Percentiles rank a stretch among this genome's conserved stretches.
Conservation (phyloP, 345 rosid species). For the Arabis hirsuta region DNA sequence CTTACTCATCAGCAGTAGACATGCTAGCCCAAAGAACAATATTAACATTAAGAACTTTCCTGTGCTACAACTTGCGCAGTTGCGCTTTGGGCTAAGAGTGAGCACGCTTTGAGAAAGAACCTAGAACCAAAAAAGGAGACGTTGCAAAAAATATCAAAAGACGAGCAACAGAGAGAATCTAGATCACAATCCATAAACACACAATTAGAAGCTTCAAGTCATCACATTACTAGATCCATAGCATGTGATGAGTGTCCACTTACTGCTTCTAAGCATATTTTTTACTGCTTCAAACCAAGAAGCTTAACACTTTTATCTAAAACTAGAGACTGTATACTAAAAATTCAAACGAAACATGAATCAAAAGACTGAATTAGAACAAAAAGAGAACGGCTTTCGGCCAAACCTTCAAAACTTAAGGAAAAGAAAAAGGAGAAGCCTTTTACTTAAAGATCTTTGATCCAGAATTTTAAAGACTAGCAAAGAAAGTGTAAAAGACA, state of each 20-base stretch:
- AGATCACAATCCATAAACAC: no score
- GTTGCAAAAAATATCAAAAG: conserved; percentile 20
- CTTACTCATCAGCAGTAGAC: conserved; percentile 59
- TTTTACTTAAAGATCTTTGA: conserved; percentile 12
- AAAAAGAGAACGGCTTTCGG: no score
- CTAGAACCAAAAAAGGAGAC: conserved; percentile 49
- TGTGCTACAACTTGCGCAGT: conserved; percentile 72
- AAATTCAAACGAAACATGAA: no score
- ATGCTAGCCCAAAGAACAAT: conserved; percentile 75
- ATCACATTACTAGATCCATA: no score
- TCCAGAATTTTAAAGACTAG: background rate
- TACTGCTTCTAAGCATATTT: no score
- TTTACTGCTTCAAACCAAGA: no score
- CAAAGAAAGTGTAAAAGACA: background rate
- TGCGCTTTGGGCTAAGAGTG: conserved; percentile 56
- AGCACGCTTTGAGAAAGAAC: conserved; percentile 70
- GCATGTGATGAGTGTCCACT: no score
- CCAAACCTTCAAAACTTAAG: background rate
- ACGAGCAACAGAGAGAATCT: background rate
- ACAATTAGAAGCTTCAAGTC: no score
- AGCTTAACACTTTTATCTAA: no score
- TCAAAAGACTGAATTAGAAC: no score
- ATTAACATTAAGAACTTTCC: conserved; percentile 75
- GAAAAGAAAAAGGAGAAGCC: conserved; percentile 5
- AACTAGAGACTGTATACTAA: no score